Evolutionary conservation across 169 alveolate genomes (phyloP), one percentile per base, ranked within the genome.

Genomic region (Cryptosporidium canis): DNA sequence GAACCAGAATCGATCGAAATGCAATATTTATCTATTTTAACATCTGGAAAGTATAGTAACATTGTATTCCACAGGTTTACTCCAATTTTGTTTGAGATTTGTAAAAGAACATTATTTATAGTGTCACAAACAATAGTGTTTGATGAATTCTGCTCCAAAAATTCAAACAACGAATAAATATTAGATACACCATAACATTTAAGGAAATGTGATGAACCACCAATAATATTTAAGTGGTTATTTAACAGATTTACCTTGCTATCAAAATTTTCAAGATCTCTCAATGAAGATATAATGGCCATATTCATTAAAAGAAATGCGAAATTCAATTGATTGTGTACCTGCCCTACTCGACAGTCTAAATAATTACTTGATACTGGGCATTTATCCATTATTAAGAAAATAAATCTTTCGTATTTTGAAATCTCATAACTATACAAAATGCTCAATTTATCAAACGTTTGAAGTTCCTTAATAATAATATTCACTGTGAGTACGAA

Each of bases 131-230:
- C 35, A 9, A 29, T 14, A 5, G 3, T 37, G n/a, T 45, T 51
- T 16, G 48, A 14, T 35, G 0, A 24, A 51, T 55, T 70, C 14
- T 51, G 33, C 24, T 70, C 67, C 1, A 24, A 14, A 70, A 70
- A 45, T 8, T 35, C 16, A 37, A 70, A 18, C 21, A 70, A 47
- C 24, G 41, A 70, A 51, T 70, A 51, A 70, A 70, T 70, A 29
- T 70, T 70, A n/a, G 51, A 35, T n/a, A 51, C 35, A 1, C 84
- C 84, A 70, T 29, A 70, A 31, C 39, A 51, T 35, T 31, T 70
- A 11, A 70, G 31, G 41, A 70, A 29, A 14, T 29, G 12, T 0
- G 64, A 70, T 7, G 11, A 21, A 21, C 27, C 37, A 51, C 3
- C 35, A 12, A 29, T 14, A 14, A 41, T 33, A 37, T 31, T 31